Evolutionary conservation across 176 grass and related monocot genomes (phyloP).

Genomic region (Bothriochloa decipiens): DNA sequence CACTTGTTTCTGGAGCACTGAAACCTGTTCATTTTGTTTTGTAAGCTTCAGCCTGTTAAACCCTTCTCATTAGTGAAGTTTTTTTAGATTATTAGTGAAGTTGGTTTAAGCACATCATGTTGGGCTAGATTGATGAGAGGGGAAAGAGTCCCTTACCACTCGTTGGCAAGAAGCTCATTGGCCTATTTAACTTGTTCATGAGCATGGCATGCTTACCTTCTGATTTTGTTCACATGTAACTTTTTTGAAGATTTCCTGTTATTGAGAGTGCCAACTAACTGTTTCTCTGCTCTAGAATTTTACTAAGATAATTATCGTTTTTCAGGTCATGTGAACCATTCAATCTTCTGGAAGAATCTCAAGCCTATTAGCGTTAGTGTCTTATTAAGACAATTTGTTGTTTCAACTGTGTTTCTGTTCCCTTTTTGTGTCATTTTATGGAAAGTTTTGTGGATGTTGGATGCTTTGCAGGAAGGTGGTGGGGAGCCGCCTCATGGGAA

Average conservation of each 20-base stretch:
- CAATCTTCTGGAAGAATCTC: constrained; percentile 99
- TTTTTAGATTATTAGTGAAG: too few species aligned
- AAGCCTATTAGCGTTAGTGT: constrained; percentile 73
- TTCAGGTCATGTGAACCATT: constrained; percentile 97
- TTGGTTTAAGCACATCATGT: neutral
- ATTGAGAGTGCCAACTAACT: neutral
- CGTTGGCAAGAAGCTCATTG: neutral
- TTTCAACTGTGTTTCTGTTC: neutral
- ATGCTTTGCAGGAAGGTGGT: constrained; percentile 81
- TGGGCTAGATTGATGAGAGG: neutral
- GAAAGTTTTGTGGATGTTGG: neutral
- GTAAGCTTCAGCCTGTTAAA: neutral
- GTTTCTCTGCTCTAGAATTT: neutral
- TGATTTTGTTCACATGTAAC: constrained; percentile 4
- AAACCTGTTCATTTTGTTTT: neutral
- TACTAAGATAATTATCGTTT: constrained; percentile 34
- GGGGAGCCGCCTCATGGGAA: constrained; percentile 76
- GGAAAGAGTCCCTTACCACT: neutral
- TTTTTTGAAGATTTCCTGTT: neutral
- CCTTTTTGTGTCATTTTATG: neutral
- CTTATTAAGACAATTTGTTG: neutral
- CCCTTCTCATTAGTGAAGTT: neutral
- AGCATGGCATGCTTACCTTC: neutral
- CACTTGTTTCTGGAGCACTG: neutral
- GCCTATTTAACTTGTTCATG: neutral